Base-by-base conservation (phyloP, 805 yeast species). In the Wickerhamiella galacta region DNA sequence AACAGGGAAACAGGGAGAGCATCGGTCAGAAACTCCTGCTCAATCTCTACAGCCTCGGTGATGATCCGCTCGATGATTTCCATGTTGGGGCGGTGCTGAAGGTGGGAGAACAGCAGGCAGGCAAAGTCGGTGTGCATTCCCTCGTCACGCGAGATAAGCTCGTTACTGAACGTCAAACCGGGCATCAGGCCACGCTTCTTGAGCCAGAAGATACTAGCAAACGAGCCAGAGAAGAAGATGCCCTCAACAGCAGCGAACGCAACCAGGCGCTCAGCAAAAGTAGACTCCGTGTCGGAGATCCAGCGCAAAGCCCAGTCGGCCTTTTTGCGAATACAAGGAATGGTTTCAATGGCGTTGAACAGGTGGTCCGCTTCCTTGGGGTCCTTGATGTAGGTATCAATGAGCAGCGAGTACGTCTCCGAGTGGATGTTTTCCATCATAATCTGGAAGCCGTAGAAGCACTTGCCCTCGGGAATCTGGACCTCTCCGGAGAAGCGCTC, bases 171-270 rank as follows among this genome's bases (percentile, higher is more conserved):
- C 28, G 96, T 87, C 51, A 87, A 68, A 54, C 98, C 98, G 23
- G 98, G 96, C 98, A 87, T 87, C 54, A 87, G 67, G 56, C 98
- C 98, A 60, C 95, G 78, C 73, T 87, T 87, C 73, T 90, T 87
- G 54, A 87, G 73, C 98, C 98, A 87, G 67, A 87, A 87, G 55
- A 87, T 83, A 34, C 96, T 83, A 32, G 98, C 98, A 56, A 87
- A 87, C 3, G 96, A 90, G 43, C 98, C 98, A 29, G 93, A 78
- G 70, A 87, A 87, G 75, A 87, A 87, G 42, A 90, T 81, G 65
- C 98, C 98, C 64, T 87, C 98, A 39, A 87, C 94, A 41, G 98
- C 95, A 41, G 96, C 96, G 53, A 90, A 87, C 14, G 98, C 98
- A 41, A 90, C 92, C 51, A 87, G 70, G 58, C 98, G 77, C 69